Evolutionary conservation across 176 grass and related monocot genomes (phyloP).

Genomic region (Puccinellia tenuiflora): DNA sequence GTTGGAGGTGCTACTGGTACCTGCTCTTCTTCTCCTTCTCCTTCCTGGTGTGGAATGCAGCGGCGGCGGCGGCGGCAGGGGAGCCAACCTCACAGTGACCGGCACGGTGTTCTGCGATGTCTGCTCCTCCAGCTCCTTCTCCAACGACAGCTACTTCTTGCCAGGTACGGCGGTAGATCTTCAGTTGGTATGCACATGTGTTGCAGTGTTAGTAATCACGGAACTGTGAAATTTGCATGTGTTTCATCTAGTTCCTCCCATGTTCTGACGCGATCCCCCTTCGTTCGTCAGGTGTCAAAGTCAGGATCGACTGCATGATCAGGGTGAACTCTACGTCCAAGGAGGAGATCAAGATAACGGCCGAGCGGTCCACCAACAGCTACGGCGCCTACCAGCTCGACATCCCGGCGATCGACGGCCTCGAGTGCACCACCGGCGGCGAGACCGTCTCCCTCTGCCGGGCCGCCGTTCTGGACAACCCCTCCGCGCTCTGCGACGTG

Average conservation of each 20-base stretch:
- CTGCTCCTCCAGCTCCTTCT: conserved; percentile 75
- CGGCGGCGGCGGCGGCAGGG: background rate
- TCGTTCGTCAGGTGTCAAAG: conserved; percentile 52
- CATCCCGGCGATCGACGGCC: conserved; percentile 65
- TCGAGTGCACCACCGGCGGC: conserved; percentile 46
- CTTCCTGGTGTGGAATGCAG: conserved; percentile 11
- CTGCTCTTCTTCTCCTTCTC: conserved; percentile 30
- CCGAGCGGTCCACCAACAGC: conserved; percentile 64
- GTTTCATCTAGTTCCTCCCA: background rate
- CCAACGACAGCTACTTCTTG: conserved; percentile 80
- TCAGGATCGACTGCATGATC: conserved; percentile 64
- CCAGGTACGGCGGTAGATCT: conserved; percentile 33
- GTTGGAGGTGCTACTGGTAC: background rate
- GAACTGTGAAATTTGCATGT: background rate
- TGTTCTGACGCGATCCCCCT: background rate
- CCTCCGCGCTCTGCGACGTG: conserved; percentile 55
- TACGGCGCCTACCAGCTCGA: conserved; percentile 67
- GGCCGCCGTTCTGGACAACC: conserved; percentile 55
- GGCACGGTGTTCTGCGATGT: conserved; percentile 92
- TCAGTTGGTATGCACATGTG: background rate
- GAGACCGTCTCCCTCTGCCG: conserved; percentile 55
- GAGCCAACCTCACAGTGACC: conserved; percentile 59
- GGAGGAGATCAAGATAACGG: conserved; percentile 64
- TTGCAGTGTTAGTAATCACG: background rate
- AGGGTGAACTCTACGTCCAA: conserved; percentile 37